These are phyloP conservation scores for Acanthamoeba rhysodes DNA, from an alignment of 208 protist species.

Conservation along the genomic window DNA sequence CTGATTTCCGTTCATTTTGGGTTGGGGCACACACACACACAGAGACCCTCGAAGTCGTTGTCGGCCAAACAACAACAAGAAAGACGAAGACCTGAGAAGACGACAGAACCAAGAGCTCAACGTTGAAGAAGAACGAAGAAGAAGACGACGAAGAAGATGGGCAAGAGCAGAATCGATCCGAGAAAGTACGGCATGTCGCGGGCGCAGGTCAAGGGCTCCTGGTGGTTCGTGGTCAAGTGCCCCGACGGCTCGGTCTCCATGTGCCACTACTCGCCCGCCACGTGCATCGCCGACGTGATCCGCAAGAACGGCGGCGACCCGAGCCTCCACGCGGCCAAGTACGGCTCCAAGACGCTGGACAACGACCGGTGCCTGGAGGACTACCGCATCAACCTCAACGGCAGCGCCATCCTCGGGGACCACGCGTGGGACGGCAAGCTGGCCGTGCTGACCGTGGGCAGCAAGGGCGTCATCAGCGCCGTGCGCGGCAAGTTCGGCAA, in stretches of 20 bases:
- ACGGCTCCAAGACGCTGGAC: neutral
- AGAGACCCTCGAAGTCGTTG: too few species aligned
- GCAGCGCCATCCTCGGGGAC: neutral
- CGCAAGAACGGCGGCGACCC: neutral
- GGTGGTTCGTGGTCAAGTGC: constrained; percentile 1
- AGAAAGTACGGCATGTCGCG: neutral
- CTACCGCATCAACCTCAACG: neutral
- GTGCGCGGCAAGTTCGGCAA: neutral
- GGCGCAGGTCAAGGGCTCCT: neutral
- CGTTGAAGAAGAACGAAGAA: too few species aligned
- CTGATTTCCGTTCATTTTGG: too few species aligned
- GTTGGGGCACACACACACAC: too few species aligned
- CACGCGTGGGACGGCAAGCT: neutral
- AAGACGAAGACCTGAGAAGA: too few species aligned
- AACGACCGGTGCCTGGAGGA: neutral
- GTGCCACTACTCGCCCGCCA: constrained; percentile 1
- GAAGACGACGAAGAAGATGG: neutral
- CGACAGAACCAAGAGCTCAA: too few species aligned
- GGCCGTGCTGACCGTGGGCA: neutral
- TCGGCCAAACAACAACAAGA: too few species aligned
- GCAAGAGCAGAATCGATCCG: neutral
- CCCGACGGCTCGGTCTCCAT: neutral
- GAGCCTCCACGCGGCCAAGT: neutral
- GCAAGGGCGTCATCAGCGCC: neutral
- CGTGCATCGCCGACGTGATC: neutral